These are phyloP conservation scores for Ottelia alismoides DNA, from an alignment of 106 monocot genomes.

Conservation along the genomic window DNA sequence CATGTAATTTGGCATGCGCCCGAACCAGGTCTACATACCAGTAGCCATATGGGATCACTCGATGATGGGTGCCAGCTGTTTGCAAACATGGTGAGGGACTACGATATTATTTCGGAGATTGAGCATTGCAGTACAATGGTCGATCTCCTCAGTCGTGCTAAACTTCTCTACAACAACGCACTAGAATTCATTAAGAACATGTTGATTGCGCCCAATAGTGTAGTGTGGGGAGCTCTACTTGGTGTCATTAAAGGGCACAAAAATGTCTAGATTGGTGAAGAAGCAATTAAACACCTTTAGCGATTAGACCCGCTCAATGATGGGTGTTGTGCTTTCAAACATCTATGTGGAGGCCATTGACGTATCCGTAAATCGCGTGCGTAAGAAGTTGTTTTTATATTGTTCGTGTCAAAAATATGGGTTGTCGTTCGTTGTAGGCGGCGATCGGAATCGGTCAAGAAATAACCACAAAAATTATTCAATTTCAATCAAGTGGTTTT, in stretches of 20 bases:
- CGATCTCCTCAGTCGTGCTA: constrained; percentile 57
- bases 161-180: constrained; percentile 37
- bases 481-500: no score
- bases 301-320: constrained; percentile 55
- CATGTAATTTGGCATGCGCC: constrained; percentile 15
- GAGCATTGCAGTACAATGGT: constrained; percentile 82
- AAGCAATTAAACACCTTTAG: constrained; percentile 28
- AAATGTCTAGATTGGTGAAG: constrained; percentile 36
- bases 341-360: no score
- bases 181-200: constrained; percentile 35
- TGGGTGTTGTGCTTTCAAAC: no score
- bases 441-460: no score
- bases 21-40: constrained; percentile 54
- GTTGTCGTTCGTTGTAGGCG: no score
- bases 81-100: constrained; percentile 23
- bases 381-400: no score
- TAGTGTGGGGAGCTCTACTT: constrained; percentile 64
- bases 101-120: constrained; percentile 31
- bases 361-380: no score
- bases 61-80: constrained; percentile 38
- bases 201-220: constrained; percentile 39
- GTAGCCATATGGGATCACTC: constrained; percentile 57
- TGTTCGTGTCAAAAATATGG: no score
- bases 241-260: constrained; percentile 50
- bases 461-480: no score